Evolutionary conservation across 2,329 filamentous ascomycete genomes (phyloP).

Genomic region (Fusarium incarnatum): DNA sequence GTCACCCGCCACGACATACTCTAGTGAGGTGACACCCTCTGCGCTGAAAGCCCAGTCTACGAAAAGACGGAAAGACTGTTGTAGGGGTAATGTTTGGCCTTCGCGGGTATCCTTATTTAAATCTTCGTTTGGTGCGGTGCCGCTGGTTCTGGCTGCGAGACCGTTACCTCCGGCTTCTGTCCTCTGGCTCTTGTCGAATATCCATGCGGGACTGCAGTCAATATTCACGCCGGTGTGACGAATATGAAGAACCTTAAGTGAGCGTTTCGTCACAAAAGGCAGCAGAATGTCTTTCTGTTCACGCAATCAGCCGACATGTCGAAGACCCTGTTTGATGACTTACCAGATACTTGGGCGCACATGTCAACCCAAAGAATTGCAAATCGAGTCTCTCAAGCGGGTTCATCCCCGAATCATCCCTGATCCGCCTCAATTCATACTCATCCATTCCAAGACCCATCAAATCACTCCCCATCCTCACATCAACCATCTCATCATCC

Average conservation of each 20-base stretch:
- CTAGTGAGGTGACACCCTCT: fast-evolving
- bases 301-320: fast-evolving
- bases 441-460: background rate
- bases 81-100: background rate
- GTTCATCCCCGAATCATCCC: background rate
- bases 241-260: conserved; percentile 2
- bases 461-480: background rate
- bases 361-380: conserved; percentile 3
- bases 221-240: background rate
- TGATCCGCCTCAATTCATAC: background rate
- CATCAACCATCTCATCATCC: background rate
- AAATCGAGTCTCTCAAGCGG: background rate
- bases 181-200: background rate
- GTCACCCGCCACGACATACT: background rate
- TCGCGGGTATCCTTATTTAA: fast-evolving
- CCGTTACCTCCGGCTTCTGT: background rate
- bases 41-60: background rate
- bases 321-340: fast-evolving
- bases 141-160: fast-evolving
- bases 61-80: background rate
- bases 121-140: fast-evolving
- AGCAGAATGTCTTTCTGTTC: background rate
- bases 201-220: background rate
- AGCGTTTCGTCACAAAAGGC: background rate
- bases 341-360: background rate